Evolutionary conservation across 345 rosid species (phyloP).

Genomic region (Turritis glabra): DNA sequence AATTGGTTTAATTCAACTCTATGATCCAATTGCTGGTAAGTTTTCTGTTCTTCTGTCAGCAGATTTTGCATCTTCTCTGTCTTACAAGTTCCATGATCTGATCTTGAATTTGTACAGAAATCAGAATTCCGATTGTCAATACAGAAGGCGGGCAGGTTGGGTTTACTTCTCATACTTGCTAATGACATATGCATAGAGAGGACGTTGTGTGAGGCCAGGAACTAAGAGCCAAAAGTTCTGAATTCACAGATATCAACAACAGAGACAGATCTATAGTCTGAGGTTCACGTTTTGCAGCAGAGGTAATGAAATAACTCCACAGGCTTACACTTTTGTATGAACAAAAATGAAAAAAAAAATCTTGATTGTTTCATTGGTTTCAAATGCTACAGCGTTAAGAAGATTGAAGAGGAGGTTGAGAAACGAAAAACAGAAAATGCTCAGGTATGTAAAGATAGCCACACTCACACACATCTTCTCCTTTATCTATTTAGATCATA

Average conservation of each 20-base stretch:
- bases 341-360: neutral
- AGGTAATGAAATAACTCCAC: neutral
- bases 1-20: neutral
- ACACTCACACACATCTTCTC: neutral
- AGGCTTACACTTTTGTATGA: too few species aligned
- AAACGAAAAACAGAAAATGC: constrained; percentile 3
- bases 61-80: neutral
- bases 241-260: neutral
- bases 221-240: neutral
- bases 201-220: constrained; percentile 5
- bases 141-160: constrained; percentile 6
- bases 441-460: constrained; percentile 1
- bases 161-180: constrained; percentile 11
- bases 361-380: neutral
- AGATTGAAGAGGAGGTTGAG: constrained; percentile 16
- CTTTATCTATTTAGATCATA: neutral
- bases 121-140: neutral
- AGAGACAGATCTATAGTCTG: neutral
- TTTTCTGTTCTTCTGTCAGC: neutral
- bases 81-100: neutral
- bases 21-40: neutral
- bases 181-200: neutral
- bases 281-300: neutral
- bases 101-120: neutral
- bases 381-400: constrained; percentile 10